Base-by-base conservation (phyloP, 345 rosid genomes). In the Eucalyptus erythrocorys region DNA sequence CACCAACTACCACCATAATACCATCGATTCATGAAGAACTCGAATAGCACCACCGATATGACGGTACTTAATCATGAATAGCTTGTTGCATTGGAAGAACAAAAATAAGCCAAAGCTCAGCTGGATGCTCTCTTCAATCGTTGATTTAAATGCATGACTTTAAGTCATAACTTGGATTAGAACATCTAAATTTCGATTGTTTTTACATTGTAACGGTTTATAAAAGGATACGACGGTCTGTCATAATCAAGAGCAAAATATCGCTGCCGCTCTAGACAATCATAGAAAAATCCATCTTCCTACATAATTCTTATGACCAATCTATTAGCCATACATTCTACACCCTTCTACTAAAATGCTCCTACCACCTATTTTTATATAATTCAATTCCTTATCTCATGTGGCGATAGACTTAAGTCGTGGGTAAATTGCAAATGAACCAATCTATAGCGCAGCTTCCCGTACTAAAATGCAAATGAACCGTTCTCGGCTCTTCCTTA, bases 201-300 rank as follows among this genome's bases (percentile, higher is more conserved):
- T 59, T 59, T 27, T 59, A 59, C 32, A 5, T 27, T 5, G 2
- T 27, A 59, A 0, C 0, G n/a, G 12, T 27, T 26, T 0, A 59
- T 27, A 26, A 11, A 57, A 1, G 7, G 7, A 57, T 57, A 26
- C 14, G 1, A 26, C 14, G 0, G 3, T 10, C 3, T 57, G 4
- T 2, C 64, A 2, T 57, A 0, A 57, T 27, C 7, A 57, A 57
- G 14, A 57, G n/a, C 14, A 11, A 57, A 26, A 24, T 11, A 7
- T 57, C 1, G 1, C n/a, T 57, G 10, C n/a, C 3, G 0, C n/a
- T 27, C n/a, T 57, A 27, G n/a, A 57, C 1, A 57, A 59, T 27
- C 13, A 13, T 26, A 3, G 4, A 59, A 59, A 59, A 59, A 27
- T 5, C 8, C 16, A 27, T 5, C 66, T 59, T 59, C 1, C 66